A percentile compares a stretch with the other conserved stretches of the same genome.
phyloP scores from a whole-genome alignment of 2,329 filamentous ascomycete genomes.

The Daldinia sp. region DNA sequence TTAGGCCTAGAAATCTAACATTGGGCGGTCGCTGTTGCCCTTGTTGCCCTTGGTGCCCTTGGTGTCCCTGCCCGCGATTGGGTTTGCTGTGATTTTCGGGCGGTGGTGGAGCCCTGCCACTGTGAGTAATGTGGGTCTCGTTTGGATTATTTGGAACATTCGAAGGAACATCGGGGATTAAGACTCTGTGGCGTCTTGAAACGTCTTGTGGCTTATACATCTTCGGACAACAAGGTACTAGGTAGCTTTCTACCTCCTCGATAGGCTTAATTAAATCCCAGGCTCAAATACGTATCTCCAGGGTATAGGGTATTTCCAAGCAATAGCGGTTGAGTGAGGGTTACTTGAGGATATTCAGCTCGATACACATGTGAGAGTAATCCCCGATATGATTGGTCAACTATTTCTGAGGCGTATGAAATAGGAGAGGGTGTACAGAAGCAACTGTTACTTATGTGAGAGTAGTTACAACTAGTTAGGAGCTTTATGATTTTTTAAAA shows the following conservation, averaged over 20 bases:
- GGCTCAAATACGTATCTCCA: background rate
- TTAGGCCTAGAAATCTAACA: slow-evolving; percentile 27
- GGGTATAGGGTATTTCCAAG: background rate
- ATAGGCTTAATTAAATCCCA: too few species aligned
- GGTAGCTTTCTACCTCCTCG: background rate
- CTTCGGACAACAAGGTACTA: slow-evolving; percentile 2
- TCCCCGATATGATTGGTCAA: background rate
- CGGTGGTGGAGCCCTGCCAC: too few species aligned
- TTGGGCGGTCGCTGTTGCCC: slow-evolving; percentile 26
- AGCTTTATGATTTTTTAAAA: background rate
- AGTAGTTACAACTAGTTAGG: background rate
- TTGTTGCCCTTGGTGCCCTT: too few species aligned
- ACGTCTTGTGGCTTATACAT: slow-evolving; percentile 31
- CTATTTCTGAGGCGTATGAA: background rate
- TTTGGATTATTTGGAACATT: slow-evolving; percentile 5
- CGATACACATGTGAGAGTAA: background rate
- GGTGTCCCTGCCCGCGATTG: slow-evolving; percentile 18
- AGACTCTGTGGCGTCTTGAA: slow-evolving; percentile 4
- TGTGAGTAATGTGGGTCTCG: background rate
- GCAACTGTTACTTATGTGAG: background rate
- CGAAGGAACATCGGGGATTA: background rate
- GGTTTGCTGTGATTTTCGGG: slow-evolving; percentile 21
- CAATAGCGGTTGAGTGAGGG: background rate
- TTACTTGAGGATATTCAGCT: background rate
- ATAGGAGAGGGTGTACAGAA: background rate